phyloP scores from a whole-genome alignment of 139 green algal genomes.

The Limnomonas spitsbergensis region DNA sequence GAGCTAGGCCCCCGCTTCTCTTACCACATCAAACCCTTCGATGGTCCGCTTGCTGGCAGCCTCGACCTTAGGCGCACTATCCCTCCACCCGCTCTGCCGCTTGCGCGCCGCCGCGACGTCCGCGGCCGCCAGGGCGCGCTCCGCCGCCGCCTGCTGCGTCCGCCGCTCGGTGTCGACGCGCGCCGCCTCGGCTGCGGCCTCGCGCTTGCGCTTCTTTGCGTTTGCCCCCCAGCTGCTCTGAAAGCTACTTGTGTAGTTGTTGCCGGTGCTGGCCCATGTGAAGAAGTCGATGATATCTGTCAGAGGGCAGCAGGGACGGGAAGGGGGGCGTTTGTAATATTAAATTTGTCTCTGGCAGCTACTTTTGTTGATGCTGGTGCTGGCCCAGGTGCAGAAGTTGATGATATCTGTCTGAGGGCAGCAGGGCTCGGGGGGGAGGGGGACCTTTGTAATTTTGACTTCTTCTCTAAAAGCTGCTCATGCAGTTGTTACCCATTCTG shows the following conservation, averaged over 20 bases:
- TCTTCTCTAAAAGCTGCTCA: background rate
- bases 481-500: background rate
- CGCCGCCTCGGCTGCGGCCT: background rate
- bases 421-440: no score
- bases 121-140: no score
- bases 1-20: no score
- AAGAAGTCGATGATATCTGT: background rate
- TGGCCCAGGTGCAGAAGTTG: no score
- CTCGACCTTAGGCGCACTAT: background rate
- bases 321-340: no score
- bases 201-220: background rate
- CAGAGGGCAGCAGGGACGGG: no score
- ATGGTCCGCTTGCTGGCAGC: background rate
- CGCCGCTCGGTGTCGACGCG: background rate
- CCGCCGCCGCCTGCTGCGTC: background rate
- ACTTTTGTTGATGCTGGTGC: no score
- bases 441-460: no score
- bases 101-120: no score
- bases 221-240: background rate
- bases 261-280: background rate
- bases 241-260: conserved; percentile 8
- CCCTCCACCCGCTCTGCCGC: no score
- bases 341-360: no score
- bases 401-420: no score
- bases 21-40: background rate